Base-by-base conservation (phyloP, 2,329 filamentous ascomycete species). In the Magnaporthiopsis rhizophila region DNA sequence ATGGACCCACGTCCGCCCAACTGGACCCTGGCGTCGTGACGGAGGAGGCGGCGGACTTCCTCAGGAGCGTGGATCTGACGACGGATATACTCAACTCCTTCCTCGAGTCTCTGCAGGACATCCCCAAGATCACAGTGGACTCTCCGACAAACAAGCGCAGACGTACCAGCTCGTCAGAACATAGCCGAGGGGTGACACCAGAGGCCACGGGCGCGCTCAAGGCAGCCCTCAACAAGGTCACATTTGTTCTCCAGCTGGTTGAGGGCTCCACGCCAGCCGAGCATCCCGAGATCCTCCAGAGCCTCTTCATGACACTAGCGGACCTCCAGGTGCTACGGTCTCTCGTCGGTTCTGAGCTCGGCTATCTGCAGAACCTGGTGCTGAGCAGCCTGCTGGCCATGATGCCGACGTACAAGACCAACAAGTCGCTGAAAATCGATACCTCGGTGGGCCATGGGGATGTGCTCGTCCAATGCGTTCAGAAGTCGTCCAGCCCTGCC, bases 401-500 rank as follows among this genome's bases (percentile, higher is more conserved):
- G 77, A 87, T 98, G 69, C 89, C 92, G 65, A 86, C 86, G 0
- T 88, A 90, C 71, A 90, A 90, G 75, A 75, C 77, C 62, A 80
- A 86, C 74, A 80, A 81, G 71, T 77, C 76, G 45, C 78, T 89
- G 57, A 83, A 85, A 65, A 88, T 96, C 65, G 91, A 96, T 73
- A 86, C 87, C 59, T 89, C 90, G 2, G 88, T 87, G 53, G 89
- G 97, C 56, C 88, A 96, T 65, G 91, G 92, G 3, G 95, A 99
- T 74, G 78, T 98, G 59, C 87, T 99, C 64, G 92, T 98, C 61
- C 93, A 96, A 72, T 97, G 93, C 78, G 90, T 99, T 59, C 90
- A 96, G 72, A 93, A 91, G 67, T 96, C 93, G 0, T 87, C 91
- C 32, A 97, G 90, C 74, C 92, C 93, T 0, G 92, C 97, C 68